Conservation (phyloP, 371 early-diverging fungal species). For the Smittium mucronatum region DNA sequence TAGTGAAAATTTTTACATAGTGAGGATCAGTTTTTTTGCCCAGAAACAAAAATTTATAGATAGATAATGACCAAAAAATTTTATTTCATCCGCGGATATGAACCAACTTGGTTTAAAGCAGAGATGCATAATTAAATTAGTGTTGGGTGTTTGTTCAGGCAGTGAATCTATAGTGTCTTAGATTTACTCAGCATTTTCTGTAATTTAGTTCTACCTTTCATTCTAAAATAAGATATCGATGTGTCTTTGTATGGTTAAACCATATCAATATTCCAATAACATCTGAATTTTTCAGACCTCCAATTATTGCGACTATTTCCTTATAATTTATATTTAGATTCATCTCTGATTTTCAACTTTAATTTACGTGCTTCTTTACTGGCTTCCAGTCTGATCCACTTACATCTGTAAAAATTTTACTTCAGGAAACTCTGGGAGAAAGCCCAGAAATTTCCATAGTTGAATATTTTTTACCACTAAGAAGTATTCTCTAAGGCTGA, state of each 20-base stretch:
- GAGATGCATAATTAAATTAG: not conserved
- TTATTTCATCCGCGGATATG: not conserved
- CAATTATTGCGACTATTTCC: not conserved
- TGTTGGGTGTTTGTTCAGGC: not conserved
- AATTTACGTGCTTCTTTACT: not conserved
- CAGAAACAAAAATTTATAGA: not conserved
- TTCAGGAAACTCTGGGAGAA: not conserved
- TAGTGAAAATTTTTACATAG: not conserved
- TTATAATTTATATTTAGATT: not conserved
- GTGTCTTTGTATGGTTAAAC: not conserved
- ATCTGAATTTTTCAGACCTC: not conserved
- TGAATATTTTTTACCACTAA: not conserved
- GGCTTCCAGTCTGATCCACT: not conserved
- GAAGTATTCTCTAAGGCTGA: not conserved
- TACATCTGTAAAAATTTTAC: not conserved
- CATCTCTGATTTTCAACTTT: not conserved
- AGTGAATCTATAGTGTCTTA: not conserved
- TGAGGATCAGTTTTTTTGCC: not conserved
- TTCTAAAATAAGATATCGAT: not conserved
- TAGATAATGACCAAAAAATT: not conserved
- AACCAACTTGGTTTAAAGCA: not conserved
- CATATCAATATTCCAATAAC: not conserved
- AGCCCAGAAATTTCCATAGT: not conserved
- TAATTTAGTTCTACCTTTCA: not conserved
- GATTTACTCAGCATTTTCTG: not conserved